Evolutionary conservation across 495 filamentous ascomycete species (phyloP).

Genomic region (Penicillium subrubescens): DNA sequence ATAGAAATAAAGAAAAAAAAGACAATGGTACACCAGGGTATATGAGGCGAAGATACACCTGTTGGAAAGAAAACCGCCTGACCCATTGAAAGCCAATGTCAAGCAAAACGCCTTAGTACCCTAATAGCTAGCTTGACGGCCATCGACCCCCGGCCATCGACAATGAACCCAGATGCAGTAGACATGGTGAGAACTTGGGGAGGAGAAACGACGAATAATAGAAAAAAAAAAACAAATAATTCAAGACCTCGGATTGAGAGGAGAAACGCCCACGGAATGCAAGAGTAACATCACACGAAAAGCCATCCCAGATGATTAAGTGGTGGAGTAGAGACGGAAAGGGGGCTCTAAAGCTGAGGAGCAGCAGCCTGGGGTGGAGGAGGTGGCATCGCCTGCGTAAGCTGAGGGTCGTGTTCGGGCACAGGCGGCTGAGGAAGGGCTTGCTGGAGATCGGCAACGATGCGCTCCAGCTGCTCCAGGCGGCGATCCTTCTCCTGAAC

Average conservation of each 20-base stretch:
- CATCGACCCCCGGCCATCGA: not conserved
- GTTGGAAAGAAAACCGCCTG: constrained; percentile 30
- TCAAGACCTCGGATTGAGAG: constrained; percentile 8
- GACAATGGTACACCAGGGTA: constrained; percentile 29
- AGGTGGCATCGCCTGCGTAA: constrained; percentile 21
- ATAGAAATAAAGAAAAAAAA: constrained; percentile 1
- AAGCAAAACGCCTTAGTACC: constrained; percentile 28
- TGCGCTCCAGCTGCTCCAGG: constrained; percentile 47
- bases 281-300: constrained; percentile 7
- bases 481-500: constrained; percentile 55
- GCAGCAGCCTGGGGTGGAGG: constrained; percentile 22
- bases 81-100: constrained; percentile 19
- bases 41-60: constrained; percentile 22
- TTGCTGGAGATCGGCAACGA: constrained; percentile 48
- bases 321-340: not conserved
- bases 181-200: not conserved
- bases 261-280: constrained; percentile 27
- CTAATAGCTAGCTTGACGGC: not conserved
- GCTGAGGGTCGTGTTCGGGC: constrained; percentile 20
- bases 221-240: not conserved
- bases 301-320: not conserved
- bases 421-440: constrained; percentile 38
- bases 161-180: constrained; percentile 23
- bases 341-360: constrained; percentile 17
- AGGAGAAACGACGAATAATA: not conserved